Conservation (phyloP, 192 early-diverging fungal genomes). For the Coemansia sp. region DNA sequence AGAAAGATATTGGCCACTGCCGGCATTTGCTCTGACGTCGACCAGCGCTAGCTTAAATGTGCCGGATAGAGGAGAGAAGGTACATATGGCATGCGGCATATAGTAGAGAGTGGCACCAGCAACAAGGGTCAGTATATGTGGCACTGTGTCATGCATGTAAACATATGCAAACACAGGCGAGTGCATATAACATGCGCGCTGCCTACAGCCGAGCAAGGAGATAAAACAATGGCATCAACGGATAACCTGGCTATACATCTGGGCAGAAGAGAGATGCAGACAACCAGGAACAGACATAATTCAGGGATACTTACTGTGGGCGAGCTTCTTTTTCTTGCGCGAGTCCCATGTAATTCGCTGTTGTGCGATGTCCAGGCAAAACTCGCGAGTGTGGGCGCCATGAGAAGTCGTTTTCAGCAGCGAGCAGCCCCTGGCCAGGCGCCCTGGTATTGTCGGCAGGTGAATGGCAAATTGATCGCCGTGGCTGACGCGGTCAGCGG, state of each 20-base stretch:
- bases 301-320: slow-evolving; percentile 46
- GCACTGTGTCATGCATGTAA: slow-evolving; percentile 9
- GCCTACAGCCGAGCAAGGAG: neutral
- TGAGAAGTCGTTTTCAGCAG: slow-evolving; percentile 53
- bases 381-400: slow-evolving; percentile 46
- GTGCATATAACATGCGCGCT: neutral
- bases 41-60: neutral
- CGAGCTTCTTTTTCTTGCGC: slow-evolving; percentile 56
- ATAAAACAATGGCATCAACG: neutral
- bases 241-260: slow-evolving; percentile 3
- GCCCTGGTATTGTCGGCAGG: slow-evolving; percentile 37
- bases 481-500: slow-evolving; percentile 13
- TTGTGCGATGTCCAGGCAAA: slow-evolving; percentile 56
- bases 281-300: neutral
- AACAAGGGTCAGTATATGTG: neutral
- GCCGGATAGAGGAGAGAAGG: neutral
- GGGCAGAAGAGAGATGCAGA: neutral
- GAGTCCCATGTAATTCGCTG: slow-evolving; percentile 58
- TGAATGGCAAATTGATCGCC: slow-evolving; percentile 10
- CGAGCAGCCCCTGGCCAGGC: slow-evolving; percentile 42
- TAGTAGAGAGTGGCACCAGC: neutral
- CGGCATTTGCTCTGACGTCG: neutral
- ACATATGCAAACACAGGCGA: neutral
- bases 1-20: neutral
- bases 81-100: neutral